Conservation (phyloP, 805 yeast species). For the Candida boidinii region DNA sequence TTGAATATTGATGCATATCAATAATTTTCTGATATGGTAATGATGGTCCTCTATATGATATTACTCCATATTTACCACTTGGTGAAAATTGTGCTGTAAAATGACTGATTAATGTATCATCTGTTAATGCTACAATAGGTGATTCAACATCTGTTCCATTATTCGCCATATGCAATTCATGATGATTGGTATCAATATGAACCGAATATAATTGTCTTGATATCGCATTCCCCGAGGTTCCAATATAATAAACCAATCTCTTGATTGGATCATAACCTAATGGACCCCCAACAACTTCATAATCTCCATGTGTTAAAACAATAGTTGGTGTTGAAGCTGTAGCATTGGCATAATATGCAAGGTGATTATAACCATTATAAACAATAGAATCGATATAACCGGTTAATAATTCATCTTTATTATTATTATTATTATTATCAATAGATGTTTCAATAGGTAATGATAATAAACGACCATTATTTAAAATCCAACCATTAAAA, state of each 20-base stretch:
- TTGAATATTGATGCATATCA: conserved; percentile 11
- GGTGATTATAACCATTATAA: conserved; percentile 49
- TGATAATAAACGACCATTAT: conserved; percentile 27
- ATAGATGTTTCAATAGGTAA: conserved; percentile 28
- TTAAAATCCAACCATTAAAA: conserved; percentile 48
- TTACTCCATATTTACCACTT: conserved; percentile 43
- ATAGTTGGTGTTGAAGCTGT: conserved; percentile 30
- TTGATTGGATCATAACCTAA: conserved; percentile 38
- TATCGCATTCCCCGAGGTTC: conserved; percentile 46
- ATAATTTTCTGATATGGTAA: conserved; percentile 38
- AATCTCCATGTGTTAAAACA: conserved; percentile 34
- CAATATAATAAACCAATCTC: conserved; percentile 43
- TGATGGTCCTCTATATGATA: conserved; percentile 39
- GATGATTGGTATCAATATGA: conserved; percentile 24
- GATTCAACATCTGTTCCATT: no score
- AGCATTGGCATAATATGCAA: conserved; percentile 49
- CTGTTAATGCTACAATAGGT: conserved; percentile 22
- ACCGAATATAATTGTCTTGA: conserved; percentile 54
- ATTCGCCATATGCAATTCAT: no score
- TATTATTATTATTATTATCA: no score
- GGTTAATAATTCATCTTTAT: no score
- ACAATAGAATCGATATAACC: conserved; percentile 63
- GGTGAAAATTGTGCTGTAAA: conserved; percentile 47
- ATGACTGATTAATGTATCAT: conserved; percentile 30
- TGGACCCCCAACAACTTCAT: conserved; percentile 45